Percentiles rank a stretch among this genome's conserved stretches.
phyloP scores from a whole-genome alignment of 2,329 filamentous ascomycete genomes.

The Trichoderma semiorbis region DNA sequence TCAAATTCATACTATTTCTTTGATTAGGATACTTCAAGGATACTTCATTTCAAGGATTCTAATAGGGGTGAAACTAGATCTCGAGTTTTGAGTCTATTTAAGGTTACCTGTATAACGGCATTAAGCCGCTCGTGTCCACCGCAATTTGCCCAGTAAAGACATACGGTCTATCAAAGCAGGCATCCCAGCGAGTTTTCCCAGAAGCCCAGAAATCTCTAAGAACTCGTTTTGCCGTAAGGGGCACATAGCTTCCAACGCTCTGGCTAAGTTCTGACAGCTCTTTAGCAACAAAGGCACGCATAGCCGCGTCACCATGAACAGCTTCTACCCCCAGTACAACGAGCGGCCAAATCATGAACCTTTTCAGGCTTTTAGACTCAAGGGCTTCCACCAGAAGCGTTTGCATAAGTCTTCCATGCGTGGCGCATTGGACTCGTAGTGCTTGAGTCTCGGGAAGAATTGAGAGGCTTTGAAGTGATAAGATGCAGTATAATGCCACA shows the following conservation, averaged over 20 bases:
- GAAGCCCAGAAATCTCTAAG: not conserved
- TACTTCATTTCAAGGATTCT: not conserved
- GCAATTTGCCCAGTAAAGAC: not conserved
- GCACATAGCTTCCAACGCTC: not conserved
- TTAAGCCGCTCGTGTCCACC: not conserved
- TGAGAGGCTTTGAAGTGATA: not conserved
- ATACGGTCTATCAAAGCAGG: conserved; percentile 1
- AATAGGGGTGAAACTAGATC: not conserved
- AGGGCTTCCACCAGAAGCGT: not conserved
- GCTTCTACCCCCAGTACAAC: not conserved
- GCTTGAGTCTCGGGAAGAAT: not conserved
- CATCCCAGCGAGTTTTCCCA: not conserved
- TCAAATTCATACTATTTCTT: not conserved
- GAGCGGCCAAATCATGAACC: conserved; percentile 3
- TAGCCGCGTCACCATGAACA: not conserved
- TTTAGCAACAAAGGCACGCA: not conserved
- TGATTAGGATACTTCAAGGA: not conserved
- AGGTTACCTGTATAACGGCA: not conserved
- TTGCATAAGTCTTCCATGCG: not conserved
- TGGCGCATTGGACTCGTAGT: not conserved
- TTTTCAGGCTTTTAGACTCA: not conserved
- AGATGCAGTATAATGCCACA: not conserved
- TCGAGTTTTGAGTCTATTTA: not conserved
- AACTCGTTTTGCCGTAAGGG: not conserved
- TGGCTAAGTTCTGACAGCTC: not conserved